Percentiles rank a stretch among this genome's conserved stretches.
These are phyloP conservation scores for Elongisporangium undulatum DNA, from an alignment of 352 stramenopile genomes.

Conservation along the genomic window DNA sequence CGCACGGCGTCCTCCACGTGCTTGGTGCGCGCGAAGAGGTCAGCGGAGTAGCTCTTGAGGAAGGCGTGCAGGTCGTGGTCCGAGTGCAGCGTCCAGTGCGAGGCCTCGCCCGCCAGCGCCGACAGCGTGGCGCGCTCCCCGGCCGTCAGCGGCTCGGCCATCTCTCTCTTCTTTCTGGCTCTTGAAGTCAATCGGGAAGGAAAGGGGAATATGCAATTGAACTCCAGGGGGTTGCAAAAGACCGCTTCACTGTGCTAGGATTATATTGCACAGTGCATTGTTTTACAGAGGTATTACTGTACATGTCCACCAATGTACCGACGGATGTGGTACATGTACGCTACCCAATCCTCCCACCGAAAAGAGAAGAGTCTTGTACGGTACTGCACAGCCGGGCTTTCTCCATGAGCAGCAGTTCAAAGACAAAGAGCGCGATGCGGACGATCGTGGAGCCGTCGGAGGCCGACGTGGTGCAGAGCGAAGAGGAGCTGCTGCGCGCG, in stretches of 20 bases:
- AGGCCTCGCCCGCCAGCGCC: slow-evolving; percentile 36
- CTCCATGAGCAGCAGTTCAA: background rate
- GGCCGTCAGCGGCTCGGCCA: background rate
- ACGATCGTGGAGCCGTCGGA: slow-evolving; percentile 1
- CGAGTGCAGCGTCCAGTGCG: slow-evolving; percentile 71
- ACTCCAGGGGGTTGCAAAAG: too few relatives aligned
- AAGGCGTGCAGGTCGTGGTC: slow-evolving; percentile 68
- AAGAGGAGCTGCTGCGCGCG: slow-evolving; percentile 51
- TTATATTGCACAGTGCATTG: too few relatives aligned
- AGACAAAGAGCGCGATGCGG: background rate
- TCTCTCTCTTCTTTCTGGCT: background rate
- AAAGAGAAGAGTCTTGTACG: background rate
- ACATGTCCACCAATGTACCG: too few relatives aligned
- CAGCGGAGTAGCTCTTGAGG: slow-evolving; percentile 60
- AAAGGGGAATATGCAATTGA: background rate
- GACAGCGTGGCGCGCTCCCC: slow-evolving; percentile 17
- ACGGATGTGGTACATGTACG: too few relatives aligned
- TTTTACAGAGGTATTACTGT: too few relatives aligned
- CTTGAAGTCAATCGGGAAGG: background rate
- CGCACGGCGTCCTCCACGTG: slow-evolving; percentile 63
- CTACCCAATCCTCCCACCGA: background rate
- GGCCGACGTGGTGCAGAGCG: slow-evolving; percentile 23
- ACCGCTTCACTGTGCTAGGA: too few relatives aligned
- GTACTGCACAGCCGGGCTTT: background rate
- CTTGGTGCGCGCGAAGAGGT: slow-evolving; percentile 72